These are phyloP conservation scores for Cyclostephanos invisitatus DNA, from an alignment of 108 stramenopile genomes.

Conservation along the genomic window DNA sequence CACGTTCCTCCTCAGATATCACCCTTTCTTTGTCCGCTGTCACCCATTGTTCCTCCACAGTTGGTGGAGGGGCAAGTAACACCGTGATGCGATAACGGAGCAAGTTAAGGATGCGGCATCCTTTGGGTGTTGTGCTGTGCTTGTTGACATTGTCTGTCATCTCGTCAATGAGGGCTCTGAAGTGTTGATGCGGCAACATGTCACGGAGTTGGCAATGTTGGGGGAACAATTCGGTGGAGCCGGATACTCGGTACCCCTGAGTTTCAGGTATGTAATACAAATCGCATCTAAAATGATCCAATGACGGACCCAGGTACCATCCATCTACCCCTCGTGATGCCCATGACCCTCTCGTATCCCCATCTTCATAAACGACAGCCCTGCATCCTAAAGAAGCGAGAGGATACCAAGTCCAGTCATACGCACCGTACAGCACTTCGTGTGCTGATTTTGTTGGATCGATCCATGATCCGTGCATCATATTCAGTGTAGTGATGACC, in stretches of 20 bases:
- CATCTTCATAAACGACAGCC: slow-evolving; percentile 16
- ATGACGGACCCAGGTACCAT: slow-evolving; percentile 23
- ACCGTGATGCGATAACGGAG: no score
- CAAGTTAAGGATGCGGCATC: no score
- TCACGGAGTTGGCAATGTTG: not conserved
- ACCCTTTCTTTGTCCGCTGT: not conserved
- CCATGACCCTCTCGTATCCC: slow-evolving; percentile 10
- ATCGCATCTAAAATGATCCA: slow-evolving; percentile 26
- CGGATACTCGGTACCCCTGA: slow-evolving; percentile 6
- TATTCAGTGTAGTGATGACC: slow-evolving; percentile 21
- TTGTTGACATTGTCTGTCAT: no score
- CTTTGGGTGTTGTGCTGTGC: slow-evolving; percentile 11
- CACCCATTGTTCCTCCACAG: not conserved
- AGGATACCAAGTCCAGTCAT: slow-evolving; percentile 53
- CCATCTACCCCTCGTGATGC: slow-evolving; percentile 13
- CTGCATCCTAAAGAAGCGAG: slow-evolving; percentile 42
- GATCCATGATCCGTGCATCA: slow-evolving; percentile 38
- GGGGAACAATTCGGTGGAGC: not conserved
- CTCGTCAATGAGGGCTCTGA: not conserved
- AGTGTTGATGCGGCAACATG: no score
- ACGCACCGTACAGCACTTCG: slow-evolving; percentile 4
- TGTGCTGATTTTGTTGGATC: slow-evolving; percentile 36
- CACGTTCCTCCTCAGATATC: not conserved
- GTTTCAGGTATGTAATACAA: slow-evolving; percentile 21
- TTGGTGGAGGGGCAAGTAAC: no score